These are phyloP conservation scores for Funneliformis caledonium DNA, from an alignment of 371 early-diverging fungal genomes.

Conservation along the genomic window DNA sequence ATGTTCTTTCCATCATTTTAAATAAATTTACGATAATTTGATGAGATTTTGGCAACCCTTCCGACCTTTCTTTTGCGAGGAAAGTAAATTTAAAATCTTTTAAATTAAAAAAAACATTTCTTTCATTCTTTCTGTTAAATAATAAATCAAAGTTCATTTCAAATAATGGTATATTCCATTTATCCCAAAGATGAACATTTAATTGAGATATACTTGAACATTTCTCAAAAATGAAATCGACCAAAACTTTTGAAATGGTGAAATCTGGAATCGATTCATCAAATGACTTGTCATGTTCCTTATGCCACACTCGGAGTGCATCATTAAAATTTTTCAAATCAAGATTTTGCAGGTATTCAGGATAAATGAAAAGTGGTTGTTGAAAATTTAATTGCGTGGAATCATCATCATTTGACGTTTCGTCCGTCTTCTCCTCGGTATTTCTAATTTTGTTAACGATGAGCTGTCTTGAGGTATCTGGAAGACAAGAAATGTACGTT, in stretches of 20 bases:
- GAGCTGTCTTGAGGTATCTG: not conserved
- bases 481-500: constrained; percentile 10
- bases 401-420: not conserved
- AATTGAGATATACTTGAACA: not conserved
- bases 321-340: not conserved
- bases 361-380: constrained; percentile 17
- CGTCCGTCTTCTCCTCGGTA: not conserved
- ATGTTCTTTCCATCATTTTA: not conserved
- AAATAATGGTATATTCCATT: not conserved
- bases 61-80: not conserved
- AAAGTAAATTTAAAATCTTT: too few relatives aligned
- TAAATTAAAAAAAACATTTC: too few relatives aligned
- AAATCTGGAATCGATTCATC: too few relatives aligned
- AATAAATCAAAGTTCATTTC: not conserved
- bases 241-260: not conserved
- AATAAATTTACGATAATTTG: too few relatives aligned
- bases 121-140: not conserved
- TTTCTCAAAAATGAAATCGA: not conserved
- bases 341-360: not conserved
- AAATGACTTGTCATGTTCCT: not conserved
- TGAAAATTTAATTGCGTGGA: not conserved
- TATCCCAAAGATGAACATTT: not conserved
- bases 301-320: not conserved
- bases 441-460: not conserved
- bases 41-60: not conserved